Evolutionary conservation across 2,329 filamentous ascomycete genomes (phyloP), one percentile per base, ranked within the genome.

Genomic region (Diaporthe citriasiana): DNA sequence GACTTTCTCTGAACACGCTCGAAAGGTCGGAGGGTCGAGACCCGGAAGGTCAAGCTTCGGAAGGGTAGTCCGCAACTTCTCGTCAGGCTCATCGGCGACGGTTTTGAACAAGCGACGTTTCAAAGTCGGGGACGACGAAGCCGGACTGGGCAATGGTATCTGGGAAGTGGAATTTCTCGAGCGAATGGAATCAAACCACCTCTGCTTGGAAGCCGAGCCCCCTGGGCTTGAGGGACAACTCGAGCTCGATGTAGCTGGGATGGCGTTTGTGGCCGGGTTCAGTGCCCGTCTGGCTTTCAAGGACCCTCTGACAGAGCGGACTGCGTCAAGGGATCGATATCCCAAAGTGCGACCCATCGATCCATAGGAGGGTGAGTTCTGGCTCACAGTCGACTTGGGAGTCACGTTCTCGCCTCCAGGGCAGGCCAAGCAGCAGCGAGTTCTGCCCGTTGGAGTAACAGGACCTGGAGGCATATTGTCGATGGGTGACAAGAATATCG

Each of bases 171-270:
- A 75, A 9, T 40, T 42, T 45, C 42, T 68, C 12, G 72, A 65
- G 10, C 74, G 74, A 38, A 75, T 27, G 5, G 72, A 74, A 38
- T 60, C 55, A 45, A 72, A 74, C 74, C 72, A 74, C 45, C 35
- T 73, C 38, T 74, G 68, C 22, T 74, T 75, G 30, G 68, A 40
- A 17, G 53, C 12, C 51, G 57, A 73, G n/a, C 25, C 72, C 17
- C 5, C 27, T 30, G 74, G 72, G 38, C 74, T 72, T 50, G 68
- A 69, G 15, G 50, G 45, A 42, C 47, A 42, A 22, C 70, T 63
- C 12, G 65, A 19, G 65, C 40, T 63, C 12, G 38, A 25, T 35
- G 33, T 22, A 9, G n/a, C 15, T 22, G 53, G 12, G 27, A 38
- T 70, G 40, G 35, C 30, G n/a, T 75, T 75, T 25, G 72, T 74